Evolutionary conservation across 2,329 filamentous ascomycete genomes (phyloP).

Genomic region (Hymenotorrendiella dingleyae): DNA sequence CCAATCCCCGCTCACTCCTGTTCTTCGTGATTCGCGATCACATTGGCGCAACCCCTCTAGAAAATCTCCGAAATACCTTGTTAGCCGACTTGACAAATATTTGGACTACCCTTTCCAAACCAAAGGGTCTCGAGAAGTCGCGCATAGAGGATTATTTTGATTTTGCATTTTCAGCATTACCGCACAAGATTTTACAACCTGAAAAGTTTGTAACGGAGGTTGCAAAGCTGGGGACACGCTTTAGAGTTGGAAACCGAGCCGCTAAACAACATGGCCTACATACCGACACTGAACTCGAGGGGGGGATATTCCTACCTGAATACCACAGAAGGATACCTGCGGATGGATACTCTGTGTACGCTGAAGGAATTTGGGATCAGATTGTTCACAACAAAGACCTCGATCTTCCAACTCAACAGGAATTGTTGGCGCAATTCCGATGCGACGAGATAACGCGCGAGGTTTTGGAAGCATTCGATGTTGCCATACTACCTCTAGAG

Average conservation of each 20-base stretch:
- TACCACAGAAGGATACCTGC: constrained; percentile 95
- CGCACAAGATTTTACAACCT: constrained; percentile 93
- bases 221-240: constrained; percentile 71
- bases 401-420: constrained; percentile 93
- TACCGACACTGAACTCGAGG: constrained; percentile 66
- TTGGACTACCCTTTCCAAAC: constrained; percentile 90
- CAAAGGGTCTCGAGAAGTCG: constrained; percentile 78
- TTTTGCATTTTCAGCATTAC: constrained; percentile 91
- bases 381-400: constrained; percentile 99
- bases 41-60: constrained; percentile 82
- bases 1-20: constrained; percentile 80
- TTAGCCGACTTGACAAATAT: constrained; percentile 87
- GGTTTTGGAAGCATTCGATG: constrained; percentile 78
- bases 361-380: constrained; percentile 93
- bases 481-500: constrained; percentile 75
- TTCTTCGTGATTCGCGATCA: constrained; percentile 99
- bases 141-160: constrained; percentile 97
- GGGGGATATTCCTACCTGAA: constrained; percentile 82
- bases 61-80: constrained; percentile 84
- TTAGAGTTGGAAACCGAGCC: constrained; percentile 73
- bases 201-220: constrained; percentile 84
- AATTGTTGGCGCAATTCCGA: constrained; percentile 91
- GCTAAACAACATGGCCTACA: constrained; percentile 53
- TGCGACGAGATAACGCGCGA: constrained; percentile 95
- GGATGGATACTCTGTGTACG: constrained; percentile 93